phyloP scores from a whole-genome alignment of 2,329 filamentous ascomycete species.

The Zasmidium cellare region DNA sequence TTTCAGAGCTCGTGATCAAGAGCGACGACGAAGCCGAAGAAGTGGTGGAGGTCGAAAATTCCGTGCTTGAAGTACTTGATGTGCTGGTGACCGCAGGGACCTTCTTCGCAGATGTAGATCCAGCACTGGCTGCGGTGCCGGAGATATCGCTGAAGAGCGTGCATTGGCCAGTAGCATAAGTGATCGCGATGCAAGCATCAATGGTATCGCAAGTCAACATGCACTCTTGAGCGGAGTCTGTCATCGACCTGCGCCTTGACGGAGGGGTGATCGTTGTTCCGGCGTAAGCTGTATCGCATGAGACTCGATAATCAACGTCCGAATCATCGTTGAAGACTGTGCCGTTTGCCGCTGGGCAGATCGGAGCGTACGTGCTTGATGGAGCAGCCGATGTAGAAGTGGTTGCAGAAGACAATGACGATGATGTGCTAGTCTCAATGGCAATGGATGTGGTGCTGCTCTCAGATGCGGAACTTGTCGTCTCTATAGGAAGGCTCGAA shows the following conservation, averaged over 20 bases:
- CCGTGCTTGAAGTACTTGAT: background rate
- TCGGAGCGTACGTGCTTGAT: background rate
- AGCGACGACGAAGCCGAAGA: background rate
- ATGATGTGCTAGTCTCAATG: background rate
- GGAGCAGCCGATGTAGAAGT: background rate
- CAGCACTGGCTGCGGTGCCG: background rate
- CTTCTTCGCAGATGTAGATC: background rate
- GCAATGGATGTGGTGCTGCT: background rate
- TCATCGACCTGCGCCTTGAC: background rate
- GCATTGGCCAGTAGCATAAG: background rate
- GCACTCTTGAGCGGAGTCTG: background rate
- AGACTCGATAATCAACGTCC: background rate
- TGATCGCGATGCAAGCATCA: background rate
- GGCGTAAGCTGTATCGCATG: background rate
- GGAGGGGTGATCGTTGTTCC: background rate
- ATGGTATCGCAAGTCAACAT: background rate
- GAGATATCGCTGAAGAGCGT: background rate
- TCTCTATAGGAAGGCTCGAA: background rate
- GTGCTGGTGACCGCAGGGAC: background rate
- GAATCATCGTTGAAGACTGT: background rate
- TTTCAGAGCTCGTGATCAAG: background rate
- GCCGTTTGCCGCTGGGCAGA: background rate
- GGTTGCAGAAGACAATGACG: background rate
- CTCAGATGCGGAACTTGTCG: background rate
- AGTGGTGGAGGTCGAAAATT: background rate